phyloP scores from a whole-genome alignment of 768 basidiomycete species.

The Rhodotorula graminis region DNA sequence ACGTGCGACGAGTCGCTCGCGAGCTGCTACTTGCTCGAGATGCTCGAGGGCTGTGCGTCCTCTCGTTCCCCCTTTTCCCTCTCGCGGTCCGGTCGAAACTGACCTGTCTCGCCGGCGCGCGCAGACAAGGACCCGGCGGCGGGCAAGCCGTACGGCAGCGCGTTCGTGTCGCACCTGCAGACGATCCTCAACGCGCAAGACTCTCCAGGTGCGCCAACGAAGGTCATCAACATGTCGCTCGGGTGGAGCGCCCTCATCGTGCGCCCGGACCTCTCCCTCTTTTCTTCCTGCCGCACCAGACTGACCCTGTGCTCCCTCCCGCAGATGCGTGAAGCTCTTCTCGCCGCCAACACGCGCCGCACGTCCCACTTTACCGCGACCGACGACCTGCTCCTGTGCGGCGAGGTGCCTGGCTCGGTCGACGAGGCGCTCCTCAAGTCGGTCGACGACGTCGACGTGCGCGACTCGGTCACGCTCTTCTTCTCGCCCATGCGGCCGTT shows the following conservation, averaged over 20 bases:
- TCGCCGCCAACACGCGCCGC: conserved; percentile 29
- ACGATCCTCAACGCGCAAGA: conserved; percentile 27
- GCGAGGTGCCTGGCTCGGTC: conserved; percentile 26
- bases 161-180: conserved; percentile 34
- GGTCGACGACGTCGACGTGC: conserved; percentile 37
- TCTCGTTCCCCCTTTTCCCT: neutral
- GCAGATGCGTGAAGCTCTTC: conserved; percentile 37
- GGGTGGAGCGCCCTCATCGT: conserved; percentile 36
- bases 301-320: fast-evolving
- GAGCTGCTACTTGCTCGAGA: conserved; percentile 34
- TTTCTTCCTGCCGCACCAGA: neutral
- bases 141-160: conserved; percentile 35
- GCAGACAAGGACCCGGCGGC: conserved; percentile 26
- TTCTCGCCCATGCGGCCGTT: conserved; percentile 31
- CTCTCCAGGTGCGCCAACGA: neutral
- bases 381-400: conserved; percentile 34
- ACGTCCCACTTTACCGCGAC: conserved; percentile 32
- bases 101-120: too few relatives aligned
- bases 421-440: conserved; percentile 31
- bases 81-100: neutral
- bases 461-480: conserved; percentile 36
- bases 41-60: conserved; percentile 34
- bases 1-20: conserved; percentile 32
- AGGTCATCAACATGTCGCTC: conserved; percentile 28
- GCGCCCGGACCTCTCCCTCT: neutral